Evolutionary conservation across 257 asterid species (phyloP).

Genomic region (Forsythia viridissima): DNA sequence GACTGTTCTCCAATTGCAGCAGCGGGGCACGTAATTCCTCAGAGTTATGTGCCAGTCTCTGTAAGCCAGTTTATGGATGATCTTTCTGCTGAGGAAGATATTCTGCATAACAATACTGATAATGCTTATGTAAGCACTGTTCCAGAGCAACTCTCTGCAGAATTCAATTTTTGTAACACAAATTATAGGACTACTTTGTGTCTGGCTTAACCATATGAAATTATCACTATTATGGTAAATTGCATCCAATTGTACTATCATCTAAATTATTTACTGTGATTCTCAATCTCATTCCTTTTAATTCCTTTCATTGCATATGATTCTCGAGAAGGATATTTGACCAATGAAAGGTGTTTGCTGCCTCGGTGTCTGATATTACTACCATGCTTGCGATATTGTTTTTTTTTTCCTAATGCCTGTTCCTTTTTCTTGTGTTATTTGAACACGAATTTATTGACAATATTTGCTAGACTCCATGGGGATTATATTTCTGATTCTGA

Average conservation of each 20-base stretch:
- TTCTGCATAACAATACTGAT: constrained; percentile 54
- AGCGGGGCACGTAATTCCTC: constrained; percentile 95
- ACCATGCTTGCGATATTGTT: constrained; percentile 11
- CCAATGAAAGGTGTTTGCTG: neutral
- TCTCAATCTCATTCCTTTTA: neutral
- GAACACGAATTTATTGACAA: neutral
- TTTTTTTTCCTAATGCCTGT: neutral
- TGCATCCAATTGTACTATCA: neutral
- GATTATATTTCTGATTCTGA: constrained; percentile 11
- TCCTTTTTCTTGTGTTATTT: neutral
- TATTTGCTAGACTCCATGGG: neutral
- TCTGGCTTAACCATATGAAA: neutral
- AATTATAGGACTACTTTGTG: neutral
- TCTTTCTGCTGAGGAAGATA: constrained; percentile 84
- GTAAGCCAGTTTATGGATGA: constrained; percentile 95
- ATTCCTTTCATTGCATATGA: constrained; percentile 5
- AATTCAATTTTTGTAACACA: neutral
- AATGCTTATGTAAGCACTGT: constrained; percentile 61
- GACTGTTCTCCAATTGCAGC: constrained; percentile 85
- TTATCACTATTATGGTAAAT: neutral
- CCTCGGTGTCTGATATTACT: constrained; percentile 8
- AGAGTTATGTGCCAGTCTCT: constrained; percentile 79
- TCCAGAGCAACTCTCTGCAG: constrained; percentile 16
- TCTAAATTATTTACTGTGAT: neutral
- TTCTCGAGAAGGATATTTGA: constrained; percentile 1